Evolutionary conservation across 345 rosid species (phyloP), one percentile per base, ranked within the genome.

Genomic region (Rhizophora apiculata): DNA sequence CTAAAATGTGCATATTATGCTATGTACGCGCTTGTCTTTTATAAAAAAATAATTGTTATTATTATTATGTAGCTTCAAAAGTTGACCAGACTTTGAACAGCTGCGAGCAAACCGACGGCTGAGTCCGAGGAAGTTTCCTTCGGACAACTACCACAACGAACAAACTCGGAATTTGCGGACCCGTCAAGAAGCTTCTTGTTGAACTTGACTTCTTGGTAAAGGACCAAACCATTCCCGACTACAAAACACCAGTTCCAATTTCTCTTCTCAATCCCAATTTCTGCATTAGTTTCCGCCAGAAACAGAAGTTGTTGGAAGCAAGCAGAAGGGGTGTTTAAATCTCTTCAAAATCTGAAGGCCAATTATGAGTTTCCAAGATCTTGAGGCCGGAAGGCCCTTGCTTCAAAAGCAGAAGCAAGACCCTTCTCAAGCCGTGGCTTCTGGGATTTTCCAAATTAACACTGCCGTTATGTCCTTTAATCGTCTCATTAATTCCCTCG

Each of bases 401-500:
- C 74, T 54, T 43, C 74, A 32, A 3, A 58, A 68, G 37, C 71
- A 82, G 63, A 70, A 36, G 8, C 70, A 79, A 22, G 82, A 87
- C 22, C 77, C 85, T 2, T 83, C 95, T 51, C 95, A 82, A 72
- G 86, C 86, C 8, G 90, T 89, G 22, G 92, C 91, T 16, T 83
- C 92, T 37, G 89, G 89, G 7, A 83, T 91, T 57, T 91, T 91
- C 81, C 83, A 84, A 78, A 83, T 87, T 62, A 83, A 85, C 77
- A 91, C 91, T 3, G 91, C 93, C 43, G 80, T 91, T 37, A 80
- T 79, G 69, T 78, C 86, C 71, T 87, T 89, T 74, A 74, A 74
- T 68, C 95, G 89, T 26, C 97, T 89, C 74, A 87, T 89, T 71
- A 81, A 82, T 80, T 82, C 91, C 37, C 87, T 91, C 24, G 93